These are phyloP conservation scores for Globisporangium nagaii DNA, from an alignment of 352 stramenopile genomes.

Conservation along the genomic window DNA sequence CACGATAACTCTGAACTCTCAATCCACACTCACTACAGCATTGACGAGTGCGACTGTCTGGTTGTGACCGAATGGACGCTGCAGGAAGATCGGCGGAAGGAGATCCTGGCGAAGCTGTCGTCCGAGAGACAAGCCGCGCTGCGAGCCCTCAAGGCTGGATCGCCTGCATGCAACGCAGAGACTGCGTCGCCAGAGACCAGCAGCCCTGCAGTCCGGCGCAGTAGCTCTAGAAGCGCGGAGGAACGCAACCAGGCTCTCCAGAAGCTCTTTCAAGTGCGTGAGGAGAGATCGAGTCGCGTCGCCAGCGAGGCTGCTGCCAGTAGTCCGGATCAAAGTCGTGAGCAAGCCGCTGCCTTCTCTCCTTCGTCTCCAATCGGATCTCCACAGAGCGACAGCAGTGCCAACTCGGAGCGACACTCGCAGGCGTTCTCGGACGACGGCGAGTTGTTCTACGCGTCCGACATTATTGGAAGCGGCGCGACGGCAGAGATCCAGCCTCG, in stretches of 20 bases:
- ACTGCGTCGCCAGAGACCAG: neutral
- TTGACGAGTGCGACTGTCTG: no score
- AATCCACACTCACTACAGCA: neutral
- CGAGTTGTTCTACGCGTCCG: slow-evolving; percentile 47
- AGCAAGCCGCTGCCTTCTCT: neutral
- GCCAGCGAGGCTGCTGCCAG: neutral
- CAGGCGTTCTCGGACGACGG: slow-evolving; percentile 7
- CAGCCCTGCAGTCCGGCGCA: neutral
- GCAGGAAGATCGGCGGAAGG: slow-evolving; percentile 51
- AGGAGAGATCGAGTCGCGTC: neutral
- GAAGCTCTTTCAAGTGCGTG: slow-evolving; percentile 12
- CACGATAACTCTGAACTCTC: no score
- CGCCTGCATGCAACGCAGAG: neutral
- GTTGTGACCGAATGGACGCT: no score
- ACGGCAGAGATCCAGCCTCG: slow-evolving; percentile 19
- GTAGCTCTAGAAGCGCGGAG: slow-evolving; percentile 10
- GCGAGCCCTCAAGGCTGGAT: slow-evolving; percentile 2
- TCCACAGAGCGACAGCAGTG: slow-evolving; percentile 8
- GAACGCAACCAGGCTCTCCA: slow-evolving; percentile 21
- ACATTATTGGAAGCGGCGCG: slow-evolving; percentile 22
- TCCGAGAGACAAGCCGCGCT: slow-evolving; percentile 42
- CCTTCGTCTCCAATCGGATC: neutral
- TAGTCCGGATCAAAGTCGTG: neutral
- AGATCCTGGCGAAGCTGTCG: slow-evolving; percentile 67
- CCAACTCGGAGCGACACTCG: neutral